Conservation (phyloP, 2,329 filamentous ascomycete genomes). For the Grosmannia serpens region DNA sequence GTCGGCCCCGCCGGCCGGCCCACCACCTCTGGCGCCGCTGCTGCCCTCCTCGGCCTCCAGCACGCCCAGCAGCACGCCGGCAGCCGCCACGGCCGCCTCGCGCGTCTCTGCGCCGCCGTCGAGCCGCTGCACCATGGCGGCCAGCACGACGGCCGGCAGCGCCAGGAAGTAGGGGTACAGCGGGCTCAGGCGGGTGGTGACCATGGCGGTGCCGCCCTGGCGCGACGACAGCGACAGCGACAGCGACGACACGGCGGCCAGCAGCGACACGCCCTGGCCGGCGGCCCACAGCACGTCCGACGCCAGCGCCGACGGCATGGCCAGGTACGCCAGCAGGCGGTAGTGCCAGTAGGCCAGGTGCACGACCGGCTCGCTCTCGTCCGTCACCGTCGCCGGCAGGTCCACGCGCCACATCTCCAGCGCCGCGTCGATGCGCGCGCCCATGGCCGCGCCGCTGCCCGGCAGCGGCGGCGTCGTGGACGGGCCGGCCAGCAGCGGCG, state of each 20-base stretch:
- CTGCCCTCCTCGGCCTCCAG: constrained; percentile 31
- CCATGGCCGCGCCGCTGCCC: constrained; percentile 30
- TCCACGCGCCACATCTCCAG: constrained; percentile 56
- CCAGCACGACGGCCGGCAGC: constrained; percentile 30
- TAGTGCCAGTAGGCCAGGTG: constrained; percentile 62
- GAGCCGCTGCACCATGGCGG: constrained; percentile 35
- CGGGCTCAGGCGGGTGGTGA: constrained; percentile 33
- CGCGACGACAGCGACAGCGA: not conserved
- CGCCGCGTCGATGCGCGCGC: constrained; percentile 40
- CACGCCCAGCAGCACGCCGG: not conserved
- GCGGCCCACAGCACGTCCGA: constrained; percentile 49
- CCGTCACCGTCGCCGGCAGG: constrained; percentile 45
- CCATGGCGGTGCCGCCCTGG: not conserved
- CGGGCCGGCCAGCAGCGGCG: constrained; percentile 9
- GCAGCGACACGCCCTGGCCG: constrained; percentile 44
- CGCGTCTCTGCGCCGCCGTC: not conserved
- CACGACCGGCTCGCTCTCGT: constrained; percentile 40
- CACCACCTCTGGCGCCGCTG: not conserved
- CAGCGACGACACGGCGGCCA: constrained; percentile 30
- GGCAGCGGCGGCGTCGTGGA: constrained; percentile 31
- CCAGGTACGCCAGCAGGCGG: constrained; percentile 50
- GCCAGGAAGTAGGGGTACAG: constrained; percentile 56
- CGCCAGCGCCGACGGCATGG: constrained; percentile 43
- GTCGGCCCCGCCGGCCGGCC: not conserved
- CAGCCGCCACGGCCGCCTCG: not conserved